A percentile compares a stretch with the other conserved stretches of the same genome.
Evolutionary conservation across 768 basidiomycete genomes (phyloP).

Genomic region (Boletus fagicola): DNA sequence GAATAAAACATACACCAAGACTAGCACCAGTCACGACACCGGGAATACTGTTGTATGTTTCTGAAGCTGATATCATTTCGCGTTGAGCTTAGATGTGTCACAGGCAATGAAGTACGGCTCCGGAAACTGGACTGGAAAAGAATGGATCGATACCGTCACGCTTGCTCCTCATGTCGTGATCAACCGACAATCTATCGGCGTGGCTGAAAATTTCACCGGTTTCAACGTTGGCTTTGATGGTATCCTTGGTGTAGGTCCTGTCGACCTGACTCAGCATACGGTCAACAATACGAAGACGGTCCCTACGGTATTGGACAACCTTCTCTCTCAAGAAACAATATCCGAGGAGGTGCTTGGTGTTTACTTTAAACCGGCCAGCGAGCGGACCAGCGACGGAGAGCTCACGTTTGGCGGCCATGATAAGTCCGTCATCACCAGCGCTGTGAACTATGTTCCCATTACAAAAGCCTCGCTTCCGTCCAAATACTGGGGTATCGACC

Average conservation of each 20-base stretch:
- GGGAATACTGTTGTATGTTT: conserved; percentile 22
- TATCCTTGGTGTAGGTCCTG: conserved; percentile 38
- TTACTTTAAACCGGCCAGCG: conserved; percentile 25
- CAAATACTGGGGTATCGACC: conserved; percentile 21
- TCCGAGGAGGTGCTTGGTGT: conserved; percentile 29
- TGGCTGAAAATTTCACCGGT: conserved; percentile 27
- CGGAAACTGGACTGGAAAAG: conserved; percentile 11
- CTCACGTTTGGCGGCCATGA: conserved; percentile 31
- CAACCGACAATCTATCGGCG: conserved; percentile 34
- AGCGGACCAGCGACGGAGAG: not conserved
- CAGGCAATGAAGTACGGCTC: conserved; percentile 4
- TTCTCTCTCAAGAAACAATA: conserved; percentile 29
- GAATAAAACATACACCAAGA: conserved; percentile 8
- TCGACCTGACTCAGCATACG: conserved; percentile 31
- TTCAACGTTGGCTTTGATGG: conserved; percentile 35
- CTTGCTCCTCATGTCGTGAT: conserved; percentile 2
- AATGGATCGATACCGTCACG: conserved; percentile 11
- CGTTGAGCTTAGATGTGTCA: not conserved
- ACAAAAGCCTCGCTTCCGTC: conserved; percentile 28
- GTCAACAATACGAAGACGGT: conserved; percentile 11
- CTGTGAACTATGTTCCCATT: conserved; percentile 24
- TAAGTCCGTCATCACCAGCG: not conserved
- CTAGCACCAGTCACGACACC: conserved; percentile 13
- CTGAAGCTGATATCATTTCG: not conserved
- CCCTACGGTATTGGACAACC: conserved; percentile 38